Conservation (phyloP, 306 rosid species). For the Cicer judaicum region DNA sequence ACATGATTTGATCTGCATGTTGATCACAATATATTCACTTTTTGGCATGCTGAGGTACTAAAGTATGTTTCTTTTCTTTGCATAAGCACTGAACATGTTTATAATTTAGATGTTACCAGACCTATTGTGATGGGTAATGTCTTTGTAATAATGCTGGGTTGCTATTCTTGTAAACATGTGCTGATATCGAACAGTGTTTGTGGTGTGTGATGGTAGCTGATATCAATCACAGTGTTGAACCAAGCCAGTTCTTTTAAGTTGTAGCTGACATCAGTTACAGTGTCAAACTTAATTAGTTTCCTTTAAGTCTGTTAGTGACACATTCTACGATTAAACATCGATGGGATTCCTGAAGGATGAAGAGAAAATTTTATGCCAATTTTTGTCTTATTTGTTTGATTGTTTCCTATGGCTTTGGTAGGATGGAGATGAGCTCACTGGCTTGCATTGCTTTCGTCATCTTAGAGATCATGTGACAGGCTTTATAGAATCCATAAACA, state of each 20-base stretch:
- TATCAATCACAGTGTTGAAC: neutral
- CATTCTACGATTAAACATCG: neutral
- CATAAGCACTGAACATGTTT: slow-evolving; percentile 2
- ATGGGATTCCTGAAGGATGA: slow-evolving; percentile 32
- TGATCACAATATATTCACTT: neutral
- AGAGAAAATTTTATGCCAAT: slow-evolving; percentile 5
- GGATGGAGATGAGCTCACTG: slow-evolving; percentile 98
- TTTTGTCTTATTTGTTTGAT: slow-evolving; percentile 41
- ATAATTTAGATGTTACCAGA: neutral
- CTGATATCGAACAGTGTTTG: neutral
- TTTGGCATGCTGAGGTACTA: neutral
- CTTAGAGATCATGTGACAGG: slow-evolving; percentile 88
- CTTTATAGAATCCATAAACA: slow-evolving; percentile 92
- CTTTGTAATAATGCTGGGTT: neutral
- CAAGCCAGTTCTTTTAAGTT: slow-evolving; percentile 6
- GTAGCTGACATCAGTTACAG: slow-evolving; percentile 6
- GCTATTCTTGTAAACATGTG: slow-evolving; percentile 12
- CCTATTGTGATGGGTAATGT: neutral
- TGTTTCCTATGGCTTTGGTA: slow-evolving; percentile 50
- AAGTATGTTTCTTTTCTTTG: neutral
- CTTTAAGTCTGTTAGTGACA: slow-evolving; percentile 26
- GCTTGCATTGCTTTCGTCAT: slow-evolving; percentile 97
- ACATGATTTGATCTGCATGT: neutral
- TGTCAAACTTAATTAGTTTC: neutral
- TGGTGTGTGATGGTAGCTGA: slow-evolving; percentile 10